Base-by-base conservation (phyloP, 495 filamentous ascomycete species). In the Echria macrotheca region DNA sequence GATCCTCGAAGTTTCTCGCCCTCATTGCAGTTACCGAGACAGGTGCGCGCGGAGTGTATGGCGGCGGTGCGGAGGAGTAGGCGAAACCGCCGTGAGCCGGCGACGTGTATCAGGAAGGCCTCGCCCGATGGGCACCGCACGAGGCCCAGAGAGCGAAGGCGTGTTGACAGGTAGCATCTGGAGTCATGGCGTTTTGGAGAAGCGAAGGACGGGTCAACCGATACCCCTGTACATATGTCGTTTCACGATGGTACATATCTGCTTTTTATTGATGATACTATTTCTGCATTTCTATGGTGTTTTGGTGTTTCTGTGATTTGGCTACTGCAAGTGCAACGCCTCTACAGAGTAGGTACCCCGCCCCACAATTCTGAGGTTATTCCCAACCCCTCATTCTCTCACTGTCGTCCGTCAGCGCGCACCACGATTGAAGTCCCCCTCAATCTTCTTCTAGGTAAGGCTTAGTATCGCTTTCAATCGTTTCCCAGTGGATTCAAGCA, bases 71-170 rank as follows among this genome's bases (percentile, higher is more conserved):
- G 54, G 10, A 50, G 49, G 47, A 58, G 60, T 56, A 59, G 67
- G 47, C 67, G 61, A 50, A 64, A 60, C 54, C 68, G 62, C n/a
- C 66, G 61, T 23, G 55, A 61, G 35, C 45, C 50, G 21, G 38
- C 63, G 9, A 66, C 63, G 22, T 65, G 69, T 38, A 62, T 74
- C 48, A 62, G 63, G 29, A 76, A 75, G 50, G 56, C 61, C 17
- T 44, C 52, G 43, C 57, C 63, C 50, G 66, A 70, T 37, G 49
- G 53, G 24, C 54, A 45, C 19, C 58, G 68, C 49, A 51, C 59
- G 18, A 67, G 63, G 50, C 61, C 61, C 1, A 68, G 61, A 36
- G 55, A 59, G 35, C 57, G 68, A 43, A 69, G 60, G 55, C 58
- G 56, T 18, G 44, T 22, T 17, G 55, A 55, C 17, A 38, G 37